A percentile compares a stretch with the other conserved stretches of the same genome.
Conservation (phyloP, 352 stramenopile species). For the Pythium apleroticum region DNA sequence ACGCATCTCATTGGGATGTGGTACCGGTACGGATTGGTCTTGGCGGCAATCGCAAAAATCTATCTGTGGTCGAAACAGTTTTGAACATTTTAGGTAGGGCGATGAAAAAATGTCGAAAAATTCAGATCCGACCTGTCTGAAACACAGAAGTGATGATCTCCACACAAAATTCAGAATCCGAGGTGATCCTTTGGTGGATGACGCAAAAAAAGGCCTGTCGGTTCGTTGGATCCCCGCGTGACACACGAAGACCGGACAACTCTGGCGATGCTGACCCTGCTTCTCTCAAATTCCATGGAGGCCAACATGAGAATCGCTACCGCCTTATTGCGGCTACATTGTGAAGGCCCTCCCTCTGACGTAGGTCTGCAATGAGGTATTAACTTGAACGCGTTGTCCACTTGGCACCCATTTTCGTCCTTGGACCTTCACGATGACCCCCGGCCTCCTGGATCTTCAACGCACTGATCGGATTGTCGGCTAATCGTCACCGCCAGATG, state of each 20-base stretch:
- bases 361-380: background rate
- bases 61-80: too few relatives aligned
- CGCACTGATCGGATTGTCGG: conserved; percentile 3
- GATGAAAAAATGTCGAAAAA: background rate
- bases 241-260: background rate
- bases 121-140: background rate
- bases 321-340: background rate
- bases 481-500: conserved; percentile 11
- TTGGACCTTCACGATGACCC: background rate
- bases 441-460: background rate
- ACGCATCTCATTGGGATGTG: too few relatives aligned
- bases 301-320: background rate
- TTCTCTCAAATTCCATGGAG: too few relatives aligned
- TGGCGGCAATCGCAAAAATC: too few relatives aligned
- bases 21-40: too few relatives aligned
- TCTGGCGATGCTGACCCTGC: background rate
- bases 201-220: background rate
- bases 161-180: background rate
- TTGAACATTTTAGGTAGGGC: background rate
- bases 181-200: background rate
- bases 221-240: background rate
- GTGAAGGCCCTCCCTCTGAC: background rate
- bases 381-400: background rate
- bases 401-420: background rate
- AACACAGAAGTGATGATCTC: background rate